Evolutionary conservation across 2,329 filamentous ascomycete genomes (phyloP), one percentile per base, ranked within the genome.

Genomic region (Diaporthe helianthi): DNA sequence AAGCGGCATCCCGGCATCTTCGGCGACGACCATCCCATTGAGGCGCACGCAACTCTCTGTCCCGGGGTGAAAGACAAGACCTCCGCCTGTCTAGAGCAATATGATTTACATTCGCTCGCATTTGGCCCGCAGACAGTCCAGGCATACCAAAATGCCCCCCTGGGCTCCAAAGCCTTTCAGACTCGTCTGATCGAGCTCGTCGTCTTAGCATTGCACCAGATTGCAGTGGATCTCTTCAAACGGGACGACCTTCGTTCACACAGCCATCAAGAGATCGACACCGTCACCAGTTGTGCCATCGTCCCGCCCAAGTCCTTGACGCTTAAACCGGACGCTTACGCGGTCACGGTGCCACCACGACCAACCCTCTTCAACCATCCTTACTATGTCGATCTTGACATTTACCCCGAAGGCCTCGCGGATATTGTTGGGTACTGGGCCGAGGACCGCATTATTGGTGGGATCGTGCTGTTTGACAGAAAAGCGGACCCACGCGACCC

Each of bases 111-210:
- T 24, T 72, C 24, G 33, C 55, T n/a, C 51, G 55, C 31, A 22
- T 60, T 44, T 22, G 54, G 44, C 24, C 54, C 54, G n/a, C 44
- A 78, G 77, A 67, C 76, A 33, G 31, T 79, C 1, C 44, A 69
- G 47, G 72, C 67, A 0, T 79, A 73, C 69, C 71, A 73, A n/a
- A 71, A 73, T 9, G 73, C 77, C 0, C 52, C 72, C 1, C 72
- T 66, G 2, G 73, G 69, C 4, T 78, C 77, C 3, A 67, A 70
- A n/a, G 66, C 70, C 0, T 80, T 79, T 64, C 68, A 76, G 0
- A 73, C 72, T 13, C 69, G 74, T 2, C 72, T 80, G 9, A 75
- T 80, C 17, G 78, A 80, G 67, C 54, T 80, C 1, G 68, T 76
- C 7, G 77, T 76, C 1, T 33, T 74, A n/a, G 69, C 74, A 3